Evolutionary conservation across 257 asterid species (phyloP).

Genomic region (Solanum bulbocastanum): DNA sequence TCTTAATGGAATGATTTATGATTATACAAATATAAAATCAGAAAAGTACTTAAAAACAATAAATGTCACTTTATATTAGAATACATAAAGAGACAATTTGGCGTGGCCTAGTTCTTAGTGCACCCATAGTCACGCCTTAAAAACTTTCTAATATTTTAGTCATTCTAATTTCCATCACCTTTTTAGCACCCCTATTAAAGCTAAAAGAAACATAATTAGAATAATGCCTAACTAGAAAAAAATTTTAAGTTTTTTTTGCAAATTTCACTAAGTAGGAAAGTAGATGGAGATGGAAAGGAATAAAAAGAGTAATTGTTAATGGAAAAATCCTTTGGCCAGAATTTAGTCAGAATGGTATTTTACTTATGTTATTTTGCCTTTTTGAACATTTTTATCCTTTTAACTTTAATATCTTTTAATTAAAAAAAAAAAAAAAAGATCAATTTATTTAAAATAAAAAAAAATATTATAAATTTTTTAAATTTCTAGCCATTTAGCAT

Average conservation of each 20-base stretch:
- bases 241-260: neutral
- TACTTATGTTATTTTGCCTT: too few species aligned
- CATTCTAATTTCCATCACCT: neutral
- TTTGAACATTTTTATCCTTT: too few species aligned
- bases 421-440: too few species aligned
- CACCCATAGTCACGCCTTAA: neutral
- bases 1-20: neutral
- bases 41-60: neutral
- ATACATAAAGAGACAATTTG: neutral
- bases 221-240: neutral
- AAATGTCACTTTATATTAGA: neutral
- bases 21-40: neutral
- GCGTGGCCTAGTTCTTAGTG: neutral
- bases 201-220: neutral
- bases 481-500: too few species aligned
- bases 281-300: neutral
- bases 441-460: too few species aligned
- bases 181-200: neutral
- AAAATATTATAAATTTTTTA: too few species aligned
- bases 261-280: slow-evolving; percentile 35
- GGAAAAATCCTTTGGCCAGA: too few species aligned
- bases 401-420: too few species aligned
- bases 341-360: too few species aligned
- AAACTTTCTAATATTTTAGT: neutral
- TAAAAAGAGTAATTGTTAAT: neutral